Base-by-base conservation (phyloP, 805 yeast species). In the Cyberlindnera lachancei region DNA sequence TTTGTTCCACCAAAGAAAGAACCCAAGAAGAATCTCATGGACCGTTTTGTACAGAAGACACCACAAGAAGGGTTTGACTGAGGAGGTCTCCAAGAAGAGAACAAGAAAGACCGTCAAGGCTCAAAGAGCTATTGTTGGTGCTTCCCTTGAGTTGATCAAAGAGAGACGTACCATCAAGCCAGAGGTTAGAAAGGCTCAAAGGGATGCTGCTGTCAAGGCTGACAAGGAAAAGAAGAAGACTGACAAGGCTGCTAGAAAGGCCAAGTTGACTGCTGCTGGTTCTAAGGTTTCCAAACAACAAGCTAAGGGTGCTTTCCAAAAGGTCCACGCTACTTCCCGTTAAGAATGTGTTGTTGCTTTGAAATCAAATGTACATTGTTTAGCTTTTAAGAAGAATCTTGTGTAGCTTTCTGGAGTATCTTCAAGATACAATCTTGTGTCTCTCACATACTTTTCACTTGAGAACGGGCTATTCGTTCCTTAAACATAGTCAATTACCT, bases 1-100 rank as follows among this genome's bases (percentile, higher is more conserved):
- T 65, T 81, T 92, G 63, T 92, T 92, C 92, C 79, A 80, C 64
- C 99, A 92, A 79, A 87, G 96, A 82, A 92, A 92, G 94, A 92
- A 92, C 88, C 99, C 99, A 75, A 88, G 99, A 81, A 84, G 96
- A 80, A 79, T 92, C 66, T 79, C 97, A 50, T 92, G 99, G 99
- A 92, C 99, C 54, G 96, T 90, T 62, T 79, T 92, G 61, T 92
- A 75, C 90, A 90, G 99, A 81, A 85, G 95, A 75, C 96, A 90
- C 75, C 97, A 92, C 94, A 87, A 86, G 83, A 92, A 92, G 77
- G 99, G 99, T 76, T 78, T 90, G 66, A 79, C 96, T 62, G 99
- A 92, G 79, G 98, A 92, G 76, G 85, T 83, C 56, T 58, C 94
- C 68, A 92, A 86, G 83, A 94, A 85, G 82, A 85, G 95, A 74